Conservation (phyloP, 495 filamentous ascomycete species). For the Ramalina peruviana region DNA sequence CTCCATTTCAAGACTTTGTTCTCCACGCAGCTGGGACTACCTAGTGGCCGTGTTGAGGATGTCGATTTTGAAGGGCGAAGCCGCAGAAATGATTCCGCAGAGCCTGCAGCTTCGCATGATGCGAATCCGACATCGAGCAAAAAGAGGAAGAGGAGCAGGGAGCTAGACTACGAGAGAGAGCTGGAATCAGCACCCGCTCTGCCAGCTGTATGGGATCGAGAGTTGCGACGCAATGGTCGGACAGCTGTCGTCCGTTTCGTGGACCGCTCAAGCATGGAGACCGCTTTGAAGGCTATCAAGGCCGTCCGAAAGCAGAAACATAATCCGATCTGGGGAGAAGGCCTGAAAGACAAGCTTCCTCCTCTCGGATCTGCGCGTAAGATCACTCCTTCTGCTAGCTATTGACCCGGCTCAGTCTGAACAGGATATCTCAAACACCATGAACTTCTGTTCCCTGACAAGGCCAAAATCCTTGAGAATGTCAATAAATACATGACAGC, state of each 20-base stretch:
- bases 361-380: conserved; percentile 42
- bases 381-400: background rate
- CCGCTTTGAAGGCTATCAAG: conserved; percentile 56
- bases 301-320: conserved; percentile 44
- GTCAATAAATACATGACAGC: conserved; percentile 72
- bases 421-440: conserved; percentile 48
- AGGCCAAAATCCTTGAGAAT: conserved; percentile 44
- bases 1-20: conserved; percentile 64
- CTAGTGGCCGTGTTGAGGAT: conserved; percentile 59
- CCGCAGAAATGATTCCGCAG: conserved; percentile 13
- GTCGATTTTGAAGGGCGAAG: conserved; percentile 51
- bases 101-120: conserved; percentile 19
- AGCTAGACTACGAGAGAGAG: conserved; percentile 10
- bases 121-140: conserved; percentile 44
- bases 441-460: conserved; percentile 52
- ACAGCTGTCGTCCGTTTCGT: conserved; percentile 72
- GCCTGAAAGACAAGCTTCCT: conserved; percentile 37
- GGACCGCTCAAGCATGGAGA: conserved; percentile 58
- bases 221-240: conserved; percentile 54
- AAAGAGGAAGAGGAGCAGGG: conserved; percentile 38
- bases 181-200: conserved; percentile 38
- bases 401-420: background rate
- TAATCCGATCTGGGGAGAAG: conserved; percentile 51
- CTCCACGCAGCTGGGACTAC: conserved; percentile 40
- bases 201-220: conserved; percentile 63